Percentiles rank a stretch among this genome's conserved stretches.
Conservation (phyloP, 768 basidiomycete genomes). For the Leccinum subgranulosum region DNA sequence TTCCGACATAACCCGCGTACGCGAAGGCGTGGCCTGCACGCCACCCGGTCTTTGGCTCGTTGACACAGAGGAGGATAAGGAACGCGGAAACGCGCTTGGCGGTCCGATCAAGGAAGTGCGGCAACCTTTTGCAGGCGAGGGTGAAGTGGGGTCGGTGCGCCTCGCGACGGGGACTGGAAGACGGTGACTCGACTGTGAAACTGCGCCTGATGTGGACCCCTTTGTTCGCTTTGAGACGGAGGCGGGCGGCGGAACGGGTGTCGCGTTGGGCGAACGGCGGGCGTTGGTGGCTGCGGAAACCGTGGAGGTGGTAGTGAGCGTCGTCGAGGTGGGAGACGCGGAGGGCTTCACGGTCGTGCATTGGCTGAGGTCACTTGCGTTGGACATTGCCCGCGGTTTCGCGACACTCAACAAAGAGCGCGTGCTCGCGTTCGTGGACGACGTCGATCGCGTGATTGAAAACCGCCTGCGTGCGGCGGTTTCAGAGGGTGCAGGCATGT, state of each 20-base stretch:
- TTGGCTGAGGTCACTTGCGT: conserved; percentile 46
- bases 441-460: conserved; percentile 41
- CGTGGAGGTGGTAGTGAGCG: conserved; percentile 28
- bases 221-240: conserved; percentile 36
- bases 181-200: conserved; percentile 34
- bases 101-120: conserved; percentile 28
- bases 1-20: conserved; percentile 46
- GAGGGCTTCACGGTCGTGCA: conserved; percentile 47
- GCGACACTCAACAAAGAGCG: conserved; percentile 43
- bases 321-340: conserved; percentile 24
- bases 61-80: conserved; percentile 18
- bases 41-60: conserved; percentile 13
- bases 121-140: conserved; percentile 27
- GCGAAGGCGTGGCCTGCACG: conserved; percentile 36
- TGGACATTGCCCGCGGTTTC: conserved; percentile 55
- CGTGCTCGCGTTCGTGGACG: conserved; percentile 12
- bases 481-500: conserved; percentile 46
- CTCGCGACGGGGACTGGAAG: conserved; percentile 37
- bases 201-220: conserved; percentile 36
- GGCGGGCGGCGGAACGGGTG: conserved; percentile 40
- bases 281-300: conserved; percentile 17
- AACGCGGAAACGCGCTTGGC: conserved; percentile 26
- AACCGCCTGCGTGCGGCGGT: conserved; percentile 44
- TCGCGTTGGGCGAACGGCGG: conserved; percentile 52
- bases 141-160: conserved; percentile 28